Evolutionary conservation across 2,329 filamentous ascomycete species (phyloP).

Genomic region (Colletotrichum lindemuthianum): DNA sequence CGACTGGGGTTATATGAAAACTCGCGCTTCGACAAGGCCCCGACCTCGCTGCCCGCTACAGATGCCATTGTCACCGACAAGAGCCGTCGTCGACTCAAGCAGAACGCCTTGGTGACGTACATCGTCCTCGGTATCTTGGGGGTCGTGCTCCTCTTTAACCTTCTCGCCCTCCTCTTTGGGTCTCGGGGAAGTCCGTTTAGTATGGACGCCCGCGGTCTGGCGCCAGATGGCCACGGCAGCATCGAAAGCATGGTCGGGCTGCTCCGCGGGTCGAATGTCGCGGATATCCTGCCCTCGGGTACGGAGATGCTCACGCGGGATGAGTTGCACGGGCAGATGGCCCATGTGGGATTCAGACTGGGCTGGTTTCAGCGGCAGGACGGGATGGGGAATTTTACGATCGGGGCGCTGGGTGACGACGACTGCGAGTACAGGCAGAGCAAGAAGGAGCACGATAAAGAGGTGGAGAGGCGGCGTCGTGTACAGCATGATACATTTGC

Average conservation of each 20-base stretch:
- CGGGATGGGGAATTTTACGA: background rate
- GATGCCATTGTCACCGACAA: background rate
- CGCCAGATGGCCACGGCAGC: slow-evolving; percentile 5
- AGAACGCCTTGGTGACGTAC: slow-evolving; percentile 16
- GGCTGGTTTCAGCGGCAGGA: slow-evolving; percentile 21
- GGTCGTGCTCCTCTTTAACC: background rate
- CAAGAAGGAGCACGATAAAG: background rate
- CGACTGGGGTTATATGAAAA: background rate
- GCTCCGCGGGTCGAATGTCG: background rate
- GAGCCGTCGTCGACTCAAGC: slow-evolving; percentile 14
- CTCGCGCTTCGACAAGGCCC: background rate
- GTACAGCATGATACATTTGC: slow-evolving; percentile 11
- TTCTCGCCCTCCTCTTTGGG: slow-evolving; percentile 8
- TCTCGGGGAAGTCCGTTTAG: background rate
- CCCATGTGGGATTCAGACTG: slow-evolving; percentile 1
- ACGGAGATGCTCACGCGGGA: slow-evolving; percentile 2
- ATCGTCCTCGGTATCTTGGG: slow-evolving; percentile 7
- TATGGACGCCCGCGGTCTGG: slow-evolving; percentile 18
- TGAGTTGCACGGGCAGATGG: slow-evolving; percentile 13
- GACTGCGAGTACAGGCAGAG: slow-evolving; percentile 1
- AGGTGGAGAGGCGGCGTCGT: slow-evolving; percentile 19
- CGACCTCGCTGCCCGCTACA: background rate
- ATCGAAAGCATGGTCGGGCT: slow-evolving; percentile 5
- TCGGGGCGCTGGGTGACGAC: slow-evolving; percentile 12
- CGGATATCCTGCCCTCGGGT: background rate